Evolutionary conservation across 2,329 filamentous ascomycete genomes (phyloP).

Genomic region (Cylindrodendrum hubeiense): DNA sequence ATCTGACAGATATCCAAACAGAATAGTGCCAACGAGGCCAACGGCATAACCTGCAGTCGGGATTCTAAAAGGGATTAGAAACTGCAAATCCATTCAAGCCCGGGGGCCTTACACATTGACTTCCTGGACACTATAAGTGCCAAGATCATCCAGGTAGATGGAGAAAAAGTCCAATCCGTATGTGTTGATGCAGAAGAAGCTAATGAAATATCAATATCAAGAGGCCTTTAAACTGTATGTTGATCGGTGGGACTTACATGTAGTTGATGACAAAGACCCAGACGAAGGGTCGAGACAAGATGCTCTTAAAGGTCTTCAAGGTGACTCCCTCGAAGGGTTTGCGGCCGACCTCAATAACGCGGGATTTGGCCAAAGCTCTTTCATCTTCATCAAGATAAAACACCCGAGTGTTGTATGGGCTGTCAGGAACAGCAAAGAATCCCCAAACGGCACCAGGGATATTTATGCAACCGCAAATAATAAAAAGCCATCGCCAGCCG

Average conservation of each 20-base stretch:
- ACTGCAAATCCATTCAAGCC: neutral
- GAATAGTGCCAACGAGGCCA: neutral
- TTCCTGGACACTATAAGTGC: neutral
- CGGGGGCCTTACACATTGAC: neutral
- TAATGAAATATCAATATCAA: neutral
- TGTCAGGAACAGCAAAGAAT: conserved; percentile 6
- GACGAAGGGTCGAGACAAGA: neutral
- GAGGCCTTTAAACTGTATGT: too few relatives aligned
- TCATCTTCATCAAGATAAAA: conserved; percentile 8
- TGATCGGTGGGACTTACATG: neutral
- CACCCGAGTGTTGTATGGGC: conserved; percentile 3
- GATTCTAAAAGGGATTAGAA: neutral
- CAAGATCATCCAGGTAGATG: neutral
- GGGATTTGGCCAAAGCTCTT: neutral
- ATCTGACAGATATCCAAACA: conserved; percentile 5
- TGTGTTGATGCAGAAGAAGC: conserved; percentile 5
- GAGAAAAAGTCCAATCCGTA: neutral
- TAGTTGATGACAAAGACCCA: conserved; percentile 6
- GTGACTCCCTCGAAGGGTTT: conserved; percentile 1
- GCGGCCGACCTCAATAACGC: neutral
- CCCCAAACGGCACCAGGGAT: conserved; percentile 4
- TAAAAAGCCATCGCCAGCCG: neutral
- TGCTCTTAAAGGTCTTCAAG: neutral
- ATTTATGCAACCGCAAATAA: conserved; percentile 4
- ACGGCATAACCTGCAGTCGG: conserved; percentile 1